These are phyloP conservation scores for Fusarium multiceps DNA, from an alignment of 2,329 filamentous ascomycete species.

Conservation along the genomic window DNA sequence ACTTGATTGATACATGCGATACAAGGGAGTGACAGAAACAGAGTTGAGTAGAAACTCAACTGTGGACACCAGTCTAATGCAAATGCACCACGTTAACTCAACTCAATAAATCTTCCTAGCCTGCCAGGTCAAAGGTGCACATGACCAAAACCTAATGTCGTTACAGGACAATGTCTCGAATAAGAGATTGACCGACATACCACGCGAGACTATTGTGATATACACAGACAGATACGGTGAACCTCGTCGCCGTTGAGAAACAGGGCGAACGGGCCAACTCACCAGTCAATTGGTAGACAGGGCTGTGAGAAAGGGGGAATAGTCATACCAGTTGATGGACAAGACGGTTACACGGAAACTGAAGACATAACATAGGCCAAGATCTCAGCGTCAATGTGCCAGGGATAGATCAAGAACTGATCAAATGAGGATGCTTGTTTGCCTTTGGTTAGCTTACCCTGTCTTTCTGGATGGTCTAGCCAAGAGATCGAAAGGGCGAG, in stretches of 20 bases:
- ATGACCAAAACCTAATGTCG: constrained; percentile 33
- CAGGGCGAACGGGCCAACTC: constrained; percentile 40
- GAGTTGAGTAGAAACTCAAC: neutral
- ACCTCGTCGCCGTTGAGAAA: constrained; percentile 19
- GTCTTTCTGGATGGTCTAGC: constrained; percentile 15
- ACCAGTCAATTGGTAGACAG: constrained; percentile 35
- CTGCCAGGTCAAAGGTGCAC: constrained; percentile 19
- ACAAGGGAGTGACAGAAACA: constrained; percentile 23
- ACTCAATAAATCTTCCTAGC: constrained; percentile 29
- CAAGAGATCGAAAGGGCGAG: constrained; percentile 26
- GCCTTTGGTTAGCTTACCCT: constrained; percentile 27
- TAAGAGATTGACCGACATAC: constrained; percentile 41
- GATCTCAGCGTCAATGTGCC: constrained; percentile 24
- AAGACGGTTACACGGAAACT: constrained; percentile 25
- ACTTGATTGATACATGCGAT: constrained; percentile 29
- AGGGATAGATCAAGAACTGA: constrained; percentile 18
- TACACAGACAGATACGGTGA: constrained; percentile 35
- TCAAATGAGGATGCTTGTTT: constrained; percentile 13
- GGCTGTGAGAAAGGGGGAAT: constrained; percentile 28
- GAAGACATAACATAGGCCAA: constrained; percentile 23
- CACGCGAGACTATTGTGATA: constrained; percentile 30
- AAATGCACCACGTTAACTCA: constrained; percentile 34
- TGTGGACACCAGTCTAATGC: constrained; percentile 30
- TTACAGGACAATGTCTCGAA: constrained; percentile 31
- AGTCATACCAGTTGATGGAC: constrained; percentile 34